Evolutionary conservation across 441 rosid species (phyloP).

Genomic region (Arabidopsis hybrid): DNA sequence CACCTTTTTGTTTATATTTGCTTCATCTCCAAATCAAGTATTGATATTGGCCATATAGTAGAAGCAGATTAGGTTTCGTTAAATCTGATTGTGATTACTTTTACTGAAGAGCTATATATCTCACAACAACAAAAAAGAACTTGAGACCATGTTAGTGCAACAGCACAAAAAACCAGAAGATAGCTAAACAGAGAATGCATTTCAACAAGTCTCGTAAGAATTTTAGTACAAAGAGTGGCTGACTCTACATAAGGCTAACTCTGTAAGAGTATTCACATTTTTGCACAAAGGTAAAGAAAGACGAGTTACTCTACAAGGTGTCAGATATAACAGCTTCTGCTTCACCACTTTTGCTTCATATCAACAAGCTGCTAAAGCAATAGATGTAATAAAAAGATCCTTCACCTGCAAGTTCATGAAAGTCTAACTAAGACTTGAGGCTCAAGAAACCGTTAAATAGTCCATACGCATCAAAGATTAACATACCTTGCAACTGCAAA

Average conservation of each 20-base stretch:
- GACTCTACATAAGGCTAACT: neutral
- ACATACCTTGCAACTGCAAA: neutral
- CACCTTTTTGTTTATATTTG: slow-evolving; percentile 6
- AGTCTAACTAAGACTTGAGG: neutral
- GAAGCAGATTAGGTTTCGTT: neutral
- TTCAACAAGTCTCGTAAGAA: neutral
- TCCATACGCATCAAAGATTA: neutral
- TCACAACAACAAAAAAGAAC: neutral
- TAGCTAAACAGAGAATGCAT: neutral
- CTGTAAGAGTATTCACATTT: neutral
- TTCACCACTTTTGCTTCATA: neutral
- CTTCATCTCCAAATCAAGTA: slow-evolving; percentile 1
- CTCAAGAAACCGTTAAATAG: neutral
- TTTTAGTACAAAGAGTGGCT: neutral
- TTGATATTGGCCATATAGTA: neutral
- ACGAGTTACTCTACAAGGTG: neutral
- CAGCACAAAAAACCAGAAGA: neutral
- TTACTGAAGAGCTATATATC: neutral
- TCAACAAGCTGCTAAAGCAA: neutral
- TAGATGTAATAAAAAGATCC: neutral
- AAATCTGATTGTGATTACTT: neutral
- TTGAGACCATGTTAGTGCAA: too few species aligned
- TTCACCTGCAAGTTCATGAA: neutral
- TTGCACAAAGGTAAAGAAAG: neutral
- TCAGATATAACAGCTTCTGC: neutral